Evolutionary conservation across 768 basidiomycete species (phyloP).

Genomic region (Lactarius quietus): DNA sequence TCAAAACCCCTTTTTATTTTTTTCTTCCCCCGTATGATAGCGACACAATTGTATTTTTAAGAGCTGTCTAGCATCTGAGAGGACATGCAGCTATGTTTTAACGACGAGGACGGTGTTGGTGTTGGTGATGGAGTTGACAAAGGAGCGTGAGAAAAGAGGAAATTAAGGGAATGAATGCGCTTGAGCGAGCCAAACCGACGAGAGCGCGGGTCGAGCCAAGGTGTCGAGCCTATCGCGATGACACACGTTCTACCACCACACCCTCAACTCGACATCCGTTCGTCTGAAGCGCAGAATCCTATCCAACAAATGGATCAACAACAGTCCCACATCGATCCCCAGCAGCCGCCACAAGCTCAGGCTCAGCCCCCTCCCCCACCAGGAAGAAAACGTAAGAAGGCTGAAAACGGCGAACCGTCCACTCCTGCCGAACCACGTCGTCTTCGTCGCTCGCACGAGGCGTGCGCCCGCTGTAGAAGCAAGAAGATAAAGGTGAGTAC

Average conservation of each 20-base stretch:
- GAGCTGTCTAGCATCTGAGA: neutral
- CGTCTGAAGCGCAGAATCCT: constrained; percentile 55
- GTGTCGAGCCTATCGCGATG: constrained; percentile 33
- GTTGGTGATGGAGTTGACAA: neutral
- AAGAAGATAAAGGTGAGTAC: constrained; percentile 92
- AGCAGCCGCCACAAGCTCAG: constrained; percentile 42
- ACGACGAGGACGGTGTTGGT: neutral
- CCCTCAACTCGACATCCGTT: constrained; percentile 40
- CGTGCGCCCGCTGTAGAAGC: constrained; percentile 89
- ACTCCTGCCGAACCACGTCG: constrained; percentile 70
- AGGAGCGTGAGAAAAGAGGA: constrained; percentile 20
- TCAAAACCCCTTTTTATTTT: neutral
- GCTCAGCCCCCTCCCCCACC: constrained; percentile 36
- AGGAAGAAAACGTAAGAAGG: constrained; percentile 53
- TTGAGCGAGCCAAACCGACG: constrained; percentile 21
- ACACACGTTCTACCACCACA: constrained; percentile 48
- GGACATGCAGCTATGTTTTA: neutral
- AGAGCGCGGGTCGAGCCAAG: constrained; percentile 15
- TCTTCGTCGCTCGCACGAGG: constrained; percentile 85
- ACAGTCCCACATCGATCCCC: constrained; percentile 40
- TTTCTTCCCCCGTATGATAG: neutral
- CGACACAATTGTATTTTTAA: neutral
- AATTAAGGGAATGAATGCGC: constrained; percentile 15
- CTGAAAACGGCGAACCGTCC: constrained; percentile 53
- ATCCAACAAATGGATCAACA: constrained; percentile 62